Evolutionary conservation across 129 eudicot species (phyloP), one percentile per base, ranked within the genome.

Genomic region (Lactuca saligna): DNA sequence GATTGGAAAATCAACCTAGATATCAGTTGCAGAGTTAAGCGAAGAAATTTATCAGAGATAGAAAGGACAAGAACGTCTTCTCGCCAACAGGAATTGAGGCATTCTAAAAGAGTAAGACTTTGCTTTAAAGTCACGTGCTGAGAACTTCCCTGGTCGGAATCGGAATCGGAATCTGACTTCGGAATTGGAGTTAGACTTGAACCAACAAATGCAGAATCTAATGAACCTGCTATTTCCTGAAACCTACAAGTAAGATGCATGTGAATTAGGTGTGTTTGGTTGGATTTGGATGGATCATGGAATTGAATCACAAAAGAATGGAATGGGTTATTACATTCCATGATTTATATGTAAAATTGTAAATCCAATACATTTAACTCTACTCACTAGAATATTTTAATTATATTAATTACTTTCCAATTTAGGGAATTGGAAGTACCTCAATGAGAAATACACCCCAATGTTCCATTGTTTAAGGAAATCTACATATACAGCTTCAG

Each of bases 401-500:
- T 25, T 25, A 25, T 25, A 25, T 25, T 25, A 25, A 25, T 25
- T 25, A 25, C 29, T 25, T 25, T 25, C 29, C 29, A 25, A 25
- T 25, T 25, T 25, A 57, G 31, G 3, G 17, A 33, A 13, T 38
- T 33, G 4, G 29, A 8, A 66, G 60, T 80, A 93, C 98, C 97
- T 94, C 77, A 94, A 80, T 53, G 95, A 83, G 83, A 94, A 94
- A 82, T 94, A 94, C 72, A 87, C 99, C 65, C 97, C 99, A 66
- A 83, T 70, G 75, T 94, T 94, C 99, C 99, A 94, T 29, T 89
- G 97, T 84, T 78, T 90, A 86, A 94, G 85, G 84, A 94, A 94
- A 66, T 94, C 97, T 54, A 77, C 62, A 78, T 87, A 94, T 56
- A 83, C 89, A 67, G 87, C 85, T 75, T 94, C 97, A 34, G 85